Evolutionary conservation across 148 eudicot species (phyloP), one percentile per base, ranked within the genome.

Genomic region (Silene latifolia): DNA sequence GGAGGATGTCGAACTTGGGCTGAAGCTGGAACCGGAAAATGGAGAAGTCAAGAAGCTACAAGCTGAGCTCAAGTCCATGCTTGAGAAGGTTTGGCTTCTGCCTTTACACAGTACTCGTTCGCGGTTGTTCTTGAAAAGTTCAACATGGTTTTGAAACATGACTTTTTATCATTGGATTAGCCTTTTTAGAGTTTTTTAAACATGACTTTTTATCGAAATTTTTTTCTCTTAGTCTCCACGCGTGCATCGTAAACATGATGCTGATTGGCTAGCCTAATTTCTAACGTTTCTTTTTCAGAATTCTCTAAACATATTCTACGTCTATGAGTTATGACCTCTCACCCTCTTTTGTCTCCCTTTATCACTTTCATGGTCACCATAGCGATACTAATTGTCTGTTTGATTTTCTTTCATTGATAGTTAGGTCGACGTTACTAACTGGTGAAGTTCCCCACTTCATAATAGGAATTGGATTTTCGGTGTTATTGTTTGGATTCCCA

Each of bases 11-110:
- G 29, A 27, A 27, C 29, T 27, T 27, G 29, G 29, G 29, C 29
- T 27, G 29, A 27, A 27, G 29, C 3, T 27, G 29, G 29, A 27
- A 3, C 29, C 29, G 29, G 29, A 27, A 27, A 27, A 27, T 27
- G 29, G 29, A 27, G 29, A 88, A 75, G 74, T 93, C 72, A 91
- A 85, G 86, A 89, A 83, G 79, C 92, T 88, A 83, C 72, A 80
- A 75, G 78, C 81, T 29, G 94, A 93, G 48, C 74, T 77, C 57
- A 93, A 89, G 85, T 72, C 88, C 58, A 78, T 93, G 81, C 78
- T 81, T 79, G 87, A 84, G 48, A 85, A 90, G 89, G 98, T 90
- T 20, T 13, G 35, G 35, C 67, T 27, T 24, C 39, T 27, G 25
- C 67, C 67, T 29, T 63, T 63, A 60, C 13, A 60, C 21, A 8